Conservation (phyloP, 225 moss, liverwort and hornwort species). For the Pseudisothecium myosuroides region DNA sequence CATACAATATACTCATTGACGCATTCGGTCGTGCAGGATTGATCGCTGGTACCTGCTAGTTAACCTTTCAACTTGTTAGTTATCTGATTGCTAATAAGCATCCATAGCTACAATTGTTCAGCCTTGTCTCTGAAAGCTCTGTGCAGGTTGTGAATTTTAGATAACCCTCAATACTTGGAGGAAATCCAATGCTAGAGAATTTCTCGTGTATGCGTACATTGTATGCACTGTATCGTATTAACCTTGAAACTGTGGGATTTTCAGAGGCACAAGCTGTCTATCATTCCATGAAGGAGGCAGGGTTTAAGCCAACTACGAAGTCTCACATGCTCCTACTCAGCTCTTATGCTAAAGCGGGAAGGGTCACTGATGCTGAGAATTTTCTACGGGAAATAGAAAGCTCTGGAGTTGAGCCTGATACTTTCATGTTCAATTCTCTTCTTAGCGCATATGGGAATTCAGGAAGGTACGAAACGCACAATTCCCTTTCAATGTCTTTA, state of each 20-base stretch:
- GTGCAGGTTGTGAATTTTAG: neutral
- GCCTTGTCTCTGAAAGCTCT: neutral
- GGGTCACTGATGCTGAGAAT: slow-evolving; percentile 72
- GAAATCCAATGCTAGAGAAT: neutral
- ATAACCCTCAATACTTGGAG: neutral
- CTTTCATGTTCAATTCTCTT: slow-evolving; percentile 80
- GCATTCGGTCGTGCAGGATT: slow-evolving; percentile 70
- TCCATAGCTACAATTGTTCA: neutral
- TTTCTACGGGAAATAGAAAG: slow-evolving; percentile 53
- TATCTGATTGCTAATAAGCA: neutral
- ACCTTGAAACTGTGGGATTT: neutral
- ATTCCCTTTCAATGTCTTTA: neutral
- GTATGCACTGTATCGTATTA: neutral
- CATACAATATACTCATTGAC: slow-evolving; percentile 88
- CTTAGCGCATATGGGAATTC: slow-evolving; percentile 70
- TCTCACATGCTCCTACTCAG: slow-evolving; percentile 87
- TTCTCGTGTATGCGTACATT: neutral
- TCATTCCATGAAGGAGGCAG: slow-evolving; percentile 48
- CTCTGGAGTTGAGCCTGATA: slow-evolving; percentile 58
- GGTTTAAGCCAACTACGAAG: slow-evolving; percentile 55
- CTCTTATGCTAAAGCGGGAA: slow-evolving; percentile 66
- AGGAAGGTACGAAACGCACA: slow-evolving; percentile 29
- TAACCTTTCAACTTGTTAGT: neutral
- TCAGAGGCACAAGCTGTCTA: slow-evolving; percentile 77
- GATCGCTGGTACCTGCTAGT: slow-evolving; percentile 34